Evolutionary conservation across 2,329 filamentous ascomycete species (phyloP), one percentile per base, ranked within the genome.

Genomic region (Fusarium longipes): DNA sequence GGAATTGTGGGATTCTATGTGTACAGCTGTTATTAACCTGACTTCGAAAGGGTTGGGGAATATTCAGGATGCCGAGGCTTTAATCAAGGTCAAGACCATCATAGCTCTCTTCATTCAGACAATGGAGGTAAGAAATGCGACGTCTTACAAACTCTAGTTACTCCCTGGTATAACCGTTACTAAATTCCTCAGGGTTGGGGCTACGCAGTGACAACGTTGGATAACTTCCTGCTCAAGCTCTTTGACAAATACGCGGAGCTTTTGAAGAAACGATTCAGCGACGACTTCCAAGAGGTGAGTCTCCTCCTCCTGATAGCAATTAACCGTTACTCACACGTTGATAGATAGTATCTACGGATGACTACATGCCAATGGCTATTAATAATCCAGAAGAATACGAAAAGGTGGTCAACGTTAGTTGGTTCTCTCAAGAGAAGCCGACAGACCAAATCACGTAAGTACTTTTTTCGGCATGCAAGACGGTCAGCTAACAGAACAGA

Each of bases 351-450:
- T 89, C 92, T n/a, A 97, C 93, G 1, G 96, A 99, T 77, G 96
- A 99, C 78, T 99, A 99, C 79, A 99, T 99, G 95, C 96, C 96
- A 4, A 98, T 99, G 96, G 92, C 93, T 3, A 97, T 98, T 77
- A 93, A 93, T 73, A 93, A 91, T 20, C 80, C 86, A 17, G 94
- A 97, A 72, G 94, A 98, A 74, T 98, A 97, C 75, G 93, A 96
- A 73, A 97, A 97, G 74, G 95, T 99, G 33, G 88, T 97, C 67
- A 96, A 93, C 64, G 93, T 98, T 62, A 97, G 92, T 80, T 99
- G 95, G 95, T 98, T 97, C 77, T 90, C 87, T 1, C 94, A 94
- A 40, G 93, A 97, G 30, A 93, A 92, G 71, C 82, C 89, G 18
- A 81, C 86, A 29, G 89, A 94, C 62, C 88, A 96, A 70, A 86